Conservation (phyloP, 257 asterid genomes). For the Rubia yunnanensis region DNA sequence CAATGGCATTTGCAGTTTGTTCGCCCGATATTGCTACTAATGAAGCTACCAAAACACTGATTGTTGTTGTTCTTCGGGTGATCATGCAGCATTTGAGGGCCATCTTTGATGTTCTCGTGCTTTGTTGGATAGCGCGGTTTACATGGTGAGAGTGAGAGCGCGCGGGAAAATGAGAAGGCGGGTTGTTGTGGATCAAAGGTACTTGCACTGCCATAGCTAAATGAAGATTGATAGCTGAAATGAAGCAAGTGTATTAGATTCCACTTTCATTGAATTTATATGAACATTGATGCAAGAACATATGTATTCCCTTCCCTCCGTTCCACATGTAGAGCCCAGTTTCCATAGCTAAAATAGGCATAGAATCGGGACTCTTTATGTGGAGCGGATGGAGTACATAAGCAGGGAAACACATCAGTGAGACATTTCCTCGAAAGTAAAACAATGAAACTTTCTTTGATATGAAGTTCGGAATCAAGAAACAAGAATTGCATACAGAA, state of each 20-base stretch:
- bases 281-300: no score
- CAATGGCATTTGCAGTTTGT: constrained; percentile 29
- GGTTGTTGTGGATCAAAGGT: constrained; percentile 17
- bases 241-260: neutral
- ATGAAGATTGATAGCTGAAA: neutral
- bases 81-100: constrained; percentile 8
- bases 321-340: no score
- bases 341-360: no score
- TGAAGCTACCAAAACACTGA: constrained; percentile 9
- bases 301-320: no score
- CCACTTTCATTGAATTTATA: no score
- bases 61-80: constrained; percentile 27
- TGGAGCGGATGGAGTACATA: no score
- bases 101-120: constrained; percentile 16
- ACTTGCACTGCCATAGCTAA: constrained; percentile 18
- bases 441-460: no score
- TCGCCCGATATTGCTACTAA: neutral
- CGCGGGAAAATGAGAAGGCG: constrained; percentile 1
- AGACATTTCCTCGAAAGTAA: no score
- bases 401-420: no score
- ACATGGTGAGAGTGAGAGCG: constrained; percentile 8
- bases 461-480: no score
- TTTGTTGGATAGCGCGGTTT: constrained; percentile 7
- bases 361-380: no score
- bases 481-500: no score